Base-by-base conservation (phyloP, 352 stramenopile species). In the Pythium pectinolyticum region DNA sequence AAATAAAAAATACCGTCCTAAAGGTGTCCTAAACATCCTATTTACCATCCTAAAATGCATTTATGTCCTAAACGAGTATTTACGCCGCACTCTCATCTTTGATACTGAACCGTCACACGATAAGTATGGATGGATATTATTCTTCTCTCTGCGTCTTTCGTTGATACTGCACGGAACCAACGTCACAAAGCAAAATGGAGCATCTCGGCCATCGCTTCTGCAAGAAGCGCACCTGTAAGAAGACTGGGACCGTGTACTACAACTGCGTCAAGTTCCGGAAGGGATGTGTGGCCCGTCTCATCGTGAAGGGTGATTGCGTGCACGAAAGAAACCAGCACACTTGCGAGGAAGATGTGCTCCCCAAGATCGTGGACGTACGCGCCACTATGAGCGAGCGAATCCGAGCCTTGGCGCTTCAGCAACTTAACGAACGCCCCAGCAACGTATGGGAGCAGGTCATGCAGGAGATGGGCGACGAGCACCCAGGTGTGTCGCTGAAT, bases 161-260 rank as follows among this genome's bases (percentile, higher is more conserved):
- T 48, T 19, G 41, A n/a, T n/a, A n/a, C n/a, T n/a, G n/a, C n/a
- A n/a, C 20, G 17, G 41, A 24, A 24, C 6, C 20, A 27, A 10
- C n/a, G 25, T 12, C 41, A 14, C 41, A 20, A 48, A 3, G 19
- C 41, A 20, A 48, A 54, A 39, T 39, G 25, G 47, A 54, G n/a
- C 24, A 54, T 19, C 25, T 41, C 7, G 47, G 25, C 47, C 40
- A 28, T 19, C 20, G 14, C 15, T 54, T 54, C 47, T 5, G 8
- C 2, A 54, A 40, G 28, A 54, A 54, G 12, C 46, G 28, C 25
- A 54, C 28, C 11, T 54, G 47, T 30, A 34, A 54, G 28, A n/a
- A 9, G 14, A 54, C 47, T 5, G 47, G 15, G 27, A 54, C 47
- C 17, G 25, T 54, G 6, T 40, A 54, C 28, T 54, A 54, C 47